Evolutionary conservation across 164 flowering plant genomes (phyloP), one percentile per base, ranked within the genome.

Genomic region (Berberis thunbergii): DNA sequence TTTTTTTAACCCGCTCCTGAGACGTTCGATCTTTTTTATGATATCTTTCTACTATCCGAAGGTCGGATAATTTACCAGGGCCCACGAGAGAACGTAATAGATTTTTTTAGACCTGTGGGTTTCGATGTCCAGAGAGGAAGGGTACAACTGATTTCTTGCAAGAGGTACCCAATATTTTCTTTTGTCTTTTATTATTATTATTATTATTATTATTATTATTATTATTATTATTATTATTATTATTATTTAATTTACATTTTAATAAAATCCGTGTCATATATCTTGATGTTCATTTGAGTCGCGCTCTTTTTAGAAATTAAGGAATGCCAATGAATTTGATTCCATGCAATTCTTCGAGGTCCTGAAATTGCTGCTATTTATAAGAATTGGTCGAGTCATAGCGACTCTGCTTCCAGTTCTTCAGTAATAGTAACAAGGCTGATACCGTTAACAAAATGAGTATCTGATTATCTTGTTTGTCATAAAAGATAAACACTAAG

Each of bases 11-110:
- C 96, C 0, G 94, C 88, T 45, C 93, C 91, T 3, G 91, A 85
- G 81, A 84, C 93, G 10, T 91, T 84, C 26, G 87, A 86, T 42
- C 86, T 91, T 2, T 91, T 91, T 49, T 96, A 91, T 64, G 97
- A 91, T 59, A 75, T 91, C 64, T 67, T 73, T 91, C 79, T 91
- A 6, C 59, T 91, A 42, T 86, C 97, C 0, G 97, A 91, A 48
- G 97, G 97, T 48, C 87, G 81, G 74, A 88, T 91, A n/a, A 88
- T 88, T 3, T 91, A 88, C 55, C 86, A 85, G 69, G 97, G 97
- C 74, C 91, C 97, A 46, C 79, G 91, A 1, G 85, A 83, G 11
- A 80, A 81, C 62, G 67, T 88, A 1, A 62, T 88, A 4, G 85
- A 85, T 91, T 91, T 81, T 91, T 91, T 49, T 78, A 83, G 49